These are phyloP conservation scores for Poa annua DNA, from an alignment of 176 grass and related monocot species.

Conservation along the genomic window DNA sequence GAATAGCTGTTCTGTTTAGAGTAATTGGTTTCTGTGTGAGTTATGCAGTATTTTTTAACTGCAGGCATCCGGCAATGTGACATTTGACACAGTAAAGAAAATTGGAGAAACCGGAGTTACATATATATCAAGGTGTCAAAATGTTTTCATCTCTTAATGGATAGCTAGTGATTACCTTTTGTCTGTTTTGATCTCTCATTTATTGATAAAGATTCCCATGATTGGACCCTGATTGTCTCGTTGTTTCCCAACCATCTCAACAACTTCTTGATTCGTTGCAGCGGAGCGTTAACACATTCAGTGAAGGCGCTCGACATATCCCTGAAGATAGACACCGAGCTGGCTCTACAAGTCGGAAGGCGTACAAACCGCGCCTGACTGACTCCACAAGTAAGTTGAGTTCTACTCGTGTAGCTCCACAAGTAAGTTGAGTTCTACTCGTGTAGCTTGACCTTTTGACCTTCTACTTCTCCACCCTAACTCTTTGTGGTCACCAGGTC, in stretches of 20 bases:
- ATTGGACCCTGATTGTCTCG: neutral
- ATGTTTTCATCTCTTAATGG: neutral
- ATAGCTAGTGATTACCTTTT: neutral
- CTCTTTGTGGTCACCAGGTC: constrained; percentile 13
- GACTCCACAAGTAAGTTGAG: constrained; percentile 27
- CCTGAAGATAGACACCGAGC: constrained; percentile 91
- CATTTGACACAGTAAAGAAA: constrained; percentile 85
- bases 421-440: neutral
- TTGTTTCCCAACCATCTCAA: neutral
- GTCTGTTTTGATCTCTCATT: constrained; percentile 7
- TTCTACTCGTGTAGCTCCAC: constrained; percentile 13
- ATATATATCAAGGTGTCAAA: constrained; percentile 80
- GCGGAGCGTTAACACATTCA: constrained; percentile 94
- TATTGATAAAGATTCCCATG: neutral
- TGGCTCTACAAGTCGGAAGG: constrained; percentile 90
- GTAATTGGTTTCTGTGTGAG: neutral
- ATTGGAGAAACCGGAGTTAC: constrained; percentile 92
- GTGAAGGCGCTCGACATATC: constrained; percentile 97
- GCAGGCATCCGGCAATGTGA: constrained; percentile 99
- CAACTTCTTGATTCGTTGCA: constrained; percentile 39
- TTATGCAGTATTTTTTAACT: constrained; percentile 2
- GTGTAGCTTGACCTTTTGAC: neutral
- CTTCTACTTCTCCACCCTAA: neutral
- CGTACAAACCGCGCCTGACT: constrained; percentile 86
- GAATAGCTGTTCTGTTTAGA: neutral